phyloP scores from a whole-genome alignment of 208 protist species.

The Dictyostelium gargantuum region DNA sequence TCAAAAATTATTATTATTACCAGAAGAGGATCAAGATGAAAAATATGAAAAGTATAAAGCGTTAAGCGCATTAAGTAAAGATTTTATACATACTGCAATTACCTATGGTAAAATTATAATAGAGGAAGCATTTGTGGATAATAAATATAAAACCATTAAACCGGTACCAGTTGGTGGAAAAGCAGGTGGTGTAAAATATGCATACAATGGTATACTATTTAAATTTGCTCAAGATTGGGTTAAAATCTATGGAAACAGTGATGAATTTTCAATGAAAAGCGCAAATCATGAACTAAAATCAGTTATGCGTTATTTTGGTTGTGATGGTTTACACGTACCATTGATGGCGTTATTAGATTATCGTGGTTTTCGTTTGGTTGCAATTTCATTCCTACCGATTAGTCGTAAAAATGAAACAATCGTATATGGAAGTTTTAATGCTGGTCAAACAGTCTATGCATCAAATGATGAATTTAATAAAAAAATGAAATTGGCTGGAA shows the following conservation, averaged over 20 bases:
- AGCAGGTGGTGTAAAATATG: slow-evolving; percentile 67
- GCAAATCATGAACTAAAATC: slow-evolving; percentile 41
- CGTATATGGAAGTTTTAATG: slow-evolving; percentile 65
- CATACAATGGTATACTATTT: slow-evolving; percentile 70
- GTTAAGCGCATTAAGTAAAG: slow-evolving; percentile 41
- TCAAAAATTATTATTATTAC: slow-evolving; percentile 51
- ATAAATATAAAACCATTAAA: slow-evolving; percentile 48
- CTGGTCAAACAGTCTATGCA: slow-evolving; percentile 23
- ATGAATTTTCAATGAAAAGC: slow-evolving; percentile 64
- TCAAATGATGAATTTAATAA: not conserved
- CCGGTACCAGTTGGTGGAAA: not conserved
- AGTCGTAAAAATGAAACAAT: slow-evolving; percentile 29
- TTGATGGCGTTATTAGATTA: slow-evolving; percentile 71
- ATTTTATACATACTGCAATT: slow-evolving; percentile 63
- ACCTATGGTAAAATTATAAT: slow-evolving; percentile 72
- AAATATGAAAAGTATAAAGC: slow-evolving; percentile 60
- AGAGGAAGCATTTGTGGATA: slow-evolving; percentile 46
- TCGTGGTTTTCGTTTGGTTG: slow-evolving; percentile 66
- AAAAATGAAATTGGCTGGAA: slow-evolving; percentile 52
- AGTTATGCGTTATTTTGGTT: slow-evolving; percentile 63
- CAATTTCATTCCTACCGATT: slow-evolving; percentile 58
- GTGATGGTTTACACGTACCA: slow-evolving; percentile 61
- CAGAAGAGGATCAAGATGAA: slow-evolving; percentile 17
- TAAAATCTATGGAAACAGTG: slow-evolving; percentile 21
- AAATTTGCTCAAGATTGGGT: slow-evolving; percentile 71